Base-by-base conservation (phyloP, 2,329 filamentous ascomycete species). In the Epichloe sp. region DNA sequence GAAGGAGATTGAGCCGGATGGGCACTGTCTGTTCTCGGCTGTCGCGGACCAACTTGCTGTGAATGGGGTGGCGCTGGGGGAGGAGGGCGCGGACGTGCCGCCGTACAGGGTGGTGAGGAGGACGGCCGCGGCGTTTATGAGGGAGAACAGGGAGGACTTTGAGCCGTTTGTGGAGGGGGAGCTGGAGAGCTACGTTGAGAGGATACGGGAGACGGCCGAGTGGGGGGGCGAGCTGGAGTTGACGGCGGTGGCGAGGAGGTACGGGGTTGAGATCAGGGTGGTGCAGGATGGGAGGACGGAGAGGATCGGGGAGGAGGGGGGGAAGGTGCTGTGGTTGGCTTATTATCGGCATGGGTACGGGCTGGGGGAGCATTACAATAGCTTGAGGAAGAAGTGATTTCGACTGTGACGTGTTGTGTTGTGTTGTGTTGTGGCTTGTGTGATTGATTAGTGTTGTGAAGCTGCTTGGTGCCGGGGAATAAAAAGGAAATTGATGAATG, bases 211-310 rank as follows among this genome's bases (percentile, higher is more conserved):
- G 53, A 96, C 90, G 47, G 90, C 88, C 0, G 91, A 95, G 68
- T 98, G 93, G 93, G 93, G 93, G 93, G 93, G 93, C 0, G 88
- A 97, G 72, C 68, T 96, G 56, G 93, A 98, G 73, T 69, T 98
- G 51, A 75, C 83, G 65, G 93, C 93, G 23, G 74, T 98, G 63
- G 86, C 91, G 48, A 83, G 80, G 63, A 80, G 79, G 50, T 97
- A 94, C 60, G 79, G 79, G 3, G 80, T 93, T 11, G 79, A 85
- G 62, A 91, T 97, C 55, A 81, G 83, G 62, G 85, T 98, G 12
- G 71, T 98, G 55, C 90, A 96, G 61, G 85, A 91, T 63, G 88
- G 89, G 4, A 72, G 83, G 51, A 82, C 86, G 52, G 88, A 95
- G 65, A 83, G 78, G 58, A 87, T 97, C 55, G 73, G 69, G 15